Conservation (phyloP, 108 stramenopile genomes). For the Pseudonitzschia multiseries region DNA sequence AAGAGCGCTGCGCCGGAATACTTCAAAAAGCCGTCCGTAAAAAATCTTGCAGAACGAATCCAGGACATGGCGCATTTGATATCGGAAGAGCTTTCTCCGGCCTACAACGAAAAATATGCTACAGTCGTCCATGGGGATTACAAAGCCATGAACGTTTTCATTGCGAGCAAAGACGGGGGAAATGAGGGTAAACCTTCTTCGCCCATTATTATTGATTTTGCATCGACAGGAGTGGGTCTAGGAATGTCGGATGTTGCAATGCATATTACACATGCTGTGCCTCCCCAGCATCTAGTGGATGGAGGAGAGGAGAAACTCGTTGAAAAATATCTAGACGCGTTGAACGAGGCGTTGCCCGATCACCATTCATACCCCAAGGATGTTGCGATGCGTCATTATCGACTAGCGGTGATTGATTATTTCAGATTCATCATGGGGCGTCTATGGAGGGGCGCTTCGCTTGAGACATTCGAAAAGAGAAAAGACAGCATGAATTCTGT, state of each 20-base stretch:
- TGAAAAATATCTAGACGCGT: constrained; percentile 46
- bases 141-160: constrained; percentile 82
- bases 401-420: constrained; percentile 68
- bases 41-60: constrained; percentile 54
- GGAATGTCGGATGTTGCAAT: constrained; percentile 81
- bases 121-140: constrained; percentile 76
- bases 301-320: constrained; percentile 62
- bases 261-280: constrained; percentile 76
- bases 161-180: constrained; percentile 30
- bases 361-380: constrained; percentile 38
- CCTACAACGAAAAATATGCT: constrained; percentile 54
- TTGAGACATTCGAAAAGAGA: constrained; percentile 54
- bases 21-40: not conserved
- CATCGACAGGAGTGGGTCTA: constrained; percentile 71
- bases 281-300: constrained; percentile 47
- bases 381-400: constrained; percentile 66
- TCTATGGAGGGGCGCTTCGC: constrained; percentile 55
- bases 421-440: constrained; percentile 61
- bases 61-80: constrained; percentile 59
- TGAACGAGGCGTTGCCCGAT: constrained; percentile 38
- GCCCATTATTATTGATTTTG: constrained; percentile 72
- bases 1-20: not conserved
- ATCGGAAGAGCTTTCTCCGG: constrained; percentile 58
- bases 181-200: not conserved
- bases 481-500: constrained; percentile 61